phyloP scores from a whole-genome alignment of 352 stramenopile genomes.

The Thalassiosira mediterranea region DNA sequence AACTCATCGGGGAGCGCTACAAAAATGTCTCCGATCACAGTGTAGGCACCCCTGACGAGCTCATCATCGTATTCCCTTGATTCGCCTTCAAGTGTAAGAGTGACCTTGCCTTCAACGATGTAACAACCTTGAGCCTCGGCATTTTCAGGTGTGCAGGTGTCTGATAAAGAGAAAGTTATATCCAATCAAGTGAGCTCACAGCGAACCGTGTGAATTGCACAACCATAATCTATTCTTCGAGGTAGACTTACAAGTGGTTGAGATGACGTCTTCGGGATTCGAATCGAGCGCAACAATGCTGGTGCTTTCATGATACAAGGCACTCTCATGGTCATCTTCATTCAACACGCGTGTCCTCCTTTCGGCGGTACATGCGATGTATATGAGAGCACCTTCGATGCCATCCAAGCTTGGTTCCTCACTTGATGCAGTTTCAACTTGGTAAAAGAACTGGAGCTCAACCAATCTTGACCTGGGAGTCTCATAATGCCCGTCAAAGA shows the following conservation, averaged over 20 bases:
- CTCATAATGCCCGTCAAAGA: constrained; percentile 3
- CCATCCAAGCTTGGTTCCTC: constrained; percentile 5
- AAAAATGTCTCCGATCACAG: constrained; percentile 2
- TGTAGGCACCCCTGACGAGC: neutral
- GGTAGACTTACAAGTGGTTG: constrained; percentile 10
- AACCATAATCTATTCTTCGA: neutral
- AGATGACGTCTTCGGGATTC: constrained; percentile 21
- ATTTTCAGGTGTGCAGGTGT: constrained; percentile 12
- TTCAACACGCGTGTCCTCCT: constrained; percentile 5
- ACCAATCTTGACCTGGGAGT: neutral
- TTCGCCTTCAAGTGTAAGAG: constrained; percentile 12
- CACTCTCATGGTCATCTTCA: neutral
- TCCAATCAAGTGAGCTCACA: too few relatives aligned
- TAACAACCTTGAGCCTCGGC: neutral
- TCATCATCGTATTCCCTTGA: neutral
- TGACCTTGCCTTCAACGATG: constrained; percentile 19
- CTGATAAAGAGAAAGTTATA: neutral
- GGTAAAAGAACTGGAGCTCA: constrained; percentile 28
- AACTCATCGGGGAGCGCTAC: neutral
- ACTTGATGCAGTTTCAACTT: constrained; percentile 13
- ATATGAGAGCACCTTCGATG: constrained; percentile 21
- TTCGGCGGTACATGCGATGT: neutral
- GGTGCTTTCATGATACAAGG: too few relatives aligned
- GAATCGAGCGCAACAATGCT: constrained; percentile 18
- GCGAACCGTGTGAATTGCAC: too few relatives aligned